phyloP scores from a whole-genome alignment of 202 grass and related monocot species.

The Panicum hallii region DNA sequence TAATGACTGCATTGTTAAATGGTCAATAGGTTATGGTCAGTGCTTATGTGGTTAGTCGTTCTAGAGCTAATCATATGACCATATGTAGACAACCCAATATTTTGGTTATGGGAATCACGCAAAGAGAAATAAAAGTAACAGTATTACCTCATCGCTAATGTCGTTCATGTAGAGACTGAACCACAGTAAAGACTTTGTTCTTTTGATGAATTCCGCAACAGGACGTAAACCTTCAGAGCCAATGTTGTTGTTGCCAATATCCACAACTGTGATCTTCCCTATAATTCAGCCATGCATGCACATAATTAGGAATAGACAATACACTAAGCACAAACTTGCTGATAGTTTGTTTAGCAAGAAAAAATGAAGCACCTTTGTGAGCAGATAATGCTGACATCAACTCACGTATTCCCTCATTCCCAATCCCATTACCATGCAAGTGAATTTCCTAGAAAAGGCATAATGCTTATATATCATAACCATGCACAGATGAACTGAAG shows the following conservation, averaged over 20 bases:
- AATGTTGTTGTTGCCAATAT: conserved; percentile 98
- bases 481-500: conserved; percentile 1
- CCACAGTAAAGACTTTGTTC: conserved; percentile 84
- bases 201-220: conserved; percentile 81
- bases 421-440: conserved; percentile 93
- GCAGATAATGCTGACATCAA: conserved; percentile 72
- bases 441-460: conserved; percentile 80
- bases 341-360: conserved; percentile 44
- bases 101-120: not conserved
- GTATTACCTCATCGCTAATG: conserved; percentile 78
- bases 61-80: not conserved
- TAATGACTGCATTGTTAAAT: conserved; percentile 11
- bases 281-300: conserved; percentile 44
- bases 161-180: conserved; percentile 99
- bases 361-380: conserved; percentile 66
- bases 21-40: not conserved
- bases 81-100: conserved; percentile 16
- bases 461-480: conserved; percentile 20
- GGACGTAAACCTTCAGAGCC: conserved; percentile 73
- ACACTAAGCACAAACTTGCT: conserved; percentile 27
- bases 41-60: conserved; percentile 7
- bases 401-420: conserved; percentile 75
- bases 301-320: conserved; percentile 35
- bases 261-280: conserved; percentile 85
- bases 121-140: conserved; percentile 25